Evolutionary conservation across 805 yeast genomes (phyloP), one percentile per base, ranked within the genome.

Genomic region (Lachancea dasiensis): DNA sequence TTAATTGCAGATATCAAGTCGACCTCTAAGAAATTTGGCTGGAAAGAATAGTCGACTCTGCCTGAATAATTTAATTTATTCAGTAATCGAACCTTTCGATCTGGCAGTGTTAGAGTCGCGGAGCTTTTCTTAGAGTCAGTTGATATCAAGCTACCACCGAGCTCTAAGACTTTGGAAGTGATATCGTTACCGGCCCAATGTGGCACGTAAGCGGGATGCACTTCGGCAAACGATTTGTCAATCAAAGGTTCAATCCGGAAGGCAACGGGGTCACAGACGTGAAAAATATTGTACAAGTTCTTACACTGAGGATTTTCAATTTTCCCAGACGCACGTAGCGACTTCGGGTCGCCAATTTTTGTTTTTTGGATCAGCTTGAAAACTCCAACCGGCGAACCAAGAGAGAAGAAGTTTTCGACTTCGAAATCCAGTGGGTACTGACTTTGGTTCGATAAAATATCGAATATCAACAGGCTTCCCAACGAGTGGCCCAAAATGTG

Each of bases 341-440:
- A 25, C 10, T 50, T 45, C 6, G 37, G 31, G 8, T 46, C 26
- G 15, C 66, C 63, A n/a, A 87, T 70, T 33, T 73, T 75, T 30
- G 71, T 72, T 31, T 80, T 73, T 46, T 77, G 79, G 27, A 92
- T 72, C 22, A 90, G 64, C 57, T 83, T 81, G 61, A 89, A 83
- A 15, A 86, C 77, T 1, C 96, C 97, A 24, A 84, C 73, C 0
- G 97, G 98, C 2, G 95, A 86, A 0, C 97, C 98, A 22, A 86
- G 69, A 9, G 84, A 77, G 56, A 86, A 89, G 46, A 77, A 72
- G 46, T 81, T 81, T 13, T 79, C 81, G 5, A 86, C 89, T 0
- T 75, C 70, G 54, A 90, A 90, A 22, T 74, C 72, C 16, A 90
- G 67, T 2, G 58, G 49, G 40, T 63, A 62, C 1, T 66, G 68